Percentiles rank a stretch among this genome's conserved stretches.
Evolutionary conservation across 2,329 filamentous ascomycete genomes (phyloP).

Genomic region (Hirsutella minnesotensis): DNA sequence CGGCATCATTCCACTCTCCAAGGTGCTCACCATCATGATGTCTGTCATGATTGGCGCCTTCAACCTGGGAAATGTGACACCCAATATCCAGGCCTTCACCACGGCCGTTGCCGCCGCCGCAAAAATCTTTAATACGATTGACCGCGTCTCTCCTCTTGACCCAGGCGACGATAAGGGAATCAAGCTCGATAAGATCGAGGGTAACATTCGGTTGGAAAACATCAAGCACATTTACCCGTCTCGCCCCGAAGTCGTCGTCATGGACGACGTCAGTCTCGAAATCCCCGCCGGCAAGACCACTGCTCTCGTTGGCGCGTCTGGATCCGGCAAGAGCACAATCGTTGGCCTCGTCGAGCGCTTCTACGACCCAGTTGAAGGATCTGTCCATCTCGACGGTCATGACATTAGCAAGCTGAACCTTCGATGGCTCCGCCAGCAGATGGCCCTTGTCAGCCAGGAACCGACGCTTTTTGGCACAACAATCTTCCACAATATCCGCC

Average conservation of each 20-base stretch:
- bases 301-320: slow-evolving; percentile 85
- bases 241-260: slow-evolving; percentile 77
- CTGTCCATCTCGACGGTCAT: slow-evolving; percentile 69
- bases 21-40: slow-evolving; percentile 77
- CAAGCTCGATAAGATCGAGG: slow-evolving; percentile 60
- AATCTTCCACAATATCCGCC: slow-evolving; percentile 81
- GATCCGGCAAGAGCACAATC: slow-evolving; percentile 89
- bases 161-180: slow-evolving; percentile 58
- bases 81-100: slow-evolving; percentile 78
- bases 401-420: slow-evolving; percentile 76
- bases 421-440: slow-evolving; percentile 82
- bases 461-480: slow-evolving; percentile 82
- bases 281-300: slow-evolving; percentile 88
- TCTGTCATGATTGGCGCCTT: slow-evolving; percentile 89
- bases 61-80: slow-evolving; percentile 75
- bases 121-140: slow-evolving; percentile 92
- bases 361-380: slow-evolving; percentile 76
- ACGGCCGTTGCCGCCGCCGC: slow-evolving; percentile 71
- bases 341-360: slow-evolving; percentile 89
- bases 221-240: slow-evolving; percentile 94
- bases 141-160: slow-evolving; percentile 75
- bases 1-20: slow-evolving; percentile 52
- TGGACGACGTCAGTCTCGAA: slow-evolving; percentile 67
- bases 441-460: slow-evolving; percentile 87
- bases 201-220: slow-evolving; percentile 67